These are phyloP conservation scores for Gossypium stocksii DNA, from an alignment of 345 rosid genomes.

Conservation along the genomic window DNA sequence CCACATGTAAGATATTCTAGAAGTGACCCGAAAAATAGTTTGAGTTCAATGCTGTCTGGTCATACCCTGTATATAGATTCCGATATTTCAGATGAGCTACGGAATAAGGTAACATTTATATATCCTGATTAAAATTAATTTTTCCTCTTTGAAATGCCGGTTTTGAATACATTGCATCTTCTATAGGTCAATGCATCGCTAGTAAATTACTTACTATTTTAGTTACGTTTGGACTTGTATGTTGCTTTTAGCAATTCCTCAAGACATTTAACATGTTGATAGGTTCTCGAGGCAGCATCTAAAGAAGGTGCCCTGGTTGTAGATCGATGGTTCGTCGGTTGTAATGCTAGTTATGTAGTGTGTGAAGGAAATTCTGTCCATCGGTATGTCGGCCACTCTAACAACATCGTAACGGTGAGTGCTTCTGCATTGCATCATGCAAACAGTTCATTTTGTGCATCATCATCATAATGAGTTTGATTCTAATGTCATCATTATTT, in stretches of 20 bases:
- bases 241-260: constrained; percentile 12
- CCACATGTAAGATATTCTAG: constrained; percentile 32
- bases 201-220: neutral
- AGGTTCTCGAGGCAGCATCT: constrained; percentile 64
- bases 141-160: neutral
- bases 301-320: constrained; percentile 64
- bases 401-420: constrained; percentile 84
- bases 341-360: constrained; percentile 65
- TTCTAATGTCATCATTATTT: neutral
- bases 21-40: constrained; percentile 36
- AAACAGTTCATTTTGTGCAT: neutral
- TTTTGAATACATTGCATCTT: neutral
- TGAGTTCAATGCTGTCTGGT: constrained; percentile 41
- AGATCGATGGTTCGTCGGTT: constrained; percentile 76
- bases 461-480: neutral
- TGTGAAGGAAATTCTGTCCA: constrained; percentile 75
- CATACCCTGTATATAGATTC: constrained; percentile 59
- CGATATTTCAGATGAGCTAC: constrained; percentile 60
- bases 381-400: constrained; percentile 71
- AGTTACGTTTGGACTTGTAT: neutral
- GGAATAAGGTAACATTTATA: constrained; percentile 48
- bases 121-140: neutral
- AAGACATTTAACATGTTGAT: constrained; percentile 25
- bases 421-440: constrained; percentile 16
- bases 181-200: neutral